These are phyloP conservation scores for Pythium phragmitis DNA, from an alignment of 352 stramenopile species.

Conservation along the genomic window DNA sequence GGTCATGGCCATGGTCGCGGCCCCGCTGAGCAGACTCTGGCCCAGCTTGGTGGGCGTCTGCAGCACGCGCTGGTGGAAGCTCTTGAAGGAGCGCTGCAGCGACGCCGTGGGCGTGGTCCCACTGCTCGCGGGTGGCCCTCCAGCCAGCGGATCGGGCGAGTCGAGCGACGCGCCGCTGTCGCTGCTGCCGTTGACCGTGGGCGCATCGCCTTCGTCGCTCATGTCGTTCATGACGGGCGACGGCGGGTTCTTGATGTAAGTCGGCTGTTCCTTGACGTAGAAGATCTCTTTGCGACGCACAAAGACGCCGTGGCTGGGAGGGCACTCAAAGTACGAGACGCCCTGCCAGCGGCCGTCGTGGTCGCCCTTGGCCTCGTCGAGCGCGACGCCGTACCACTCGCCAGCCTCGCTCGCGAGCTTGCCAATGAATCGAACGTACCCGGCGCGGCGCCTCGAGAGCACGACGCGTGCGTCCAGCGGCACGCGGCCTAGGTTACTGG, in stretches of 20 bases:
- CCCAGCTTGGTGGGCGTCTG: constrained; percentile 22
- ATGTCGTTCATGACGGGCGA: constrained; percentile 40
- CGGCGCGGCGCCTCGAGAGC: constrained; percentile 50
- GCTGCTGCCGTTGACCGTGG: constrained; percentile 5
- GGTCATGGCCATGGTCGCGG: constrained; percentile 6
- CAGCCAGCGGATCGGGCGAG: constrained; percentile 1
- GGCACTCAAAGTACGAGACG: constrained; percentile 55
- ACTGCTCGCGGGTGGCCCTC: background rate
- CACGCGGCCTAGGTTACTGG: constrained; percentile 35
- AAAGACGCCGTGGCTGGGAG: constrained; percentile 51
- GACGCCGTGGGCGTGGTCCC: constrained; percentile 16
- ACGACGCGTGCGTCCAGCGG: constrained; percentile 54
- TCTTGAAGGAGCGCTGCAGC: constrained; percentile 61
- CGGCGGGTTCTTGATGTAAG: constrained; percentile 36
- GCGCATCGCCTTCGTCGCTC: constrained; percentile 35
- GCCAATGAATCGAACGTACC: constrained; percentile 59
- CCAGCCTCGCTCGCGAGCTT: constrained; percentile 53
- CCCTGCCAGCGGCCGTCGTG: constrained; percentile 48
- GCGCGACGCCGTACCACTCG: constrained; percentile 67
- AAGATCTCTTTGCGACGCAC: constrained; percentile 69
- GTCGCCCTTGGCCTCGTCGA: constrained; percentile 65
- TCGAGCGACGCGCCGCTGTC: constrained; percentile 16
- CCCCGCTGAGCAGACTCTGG: constrained; percentile 10
- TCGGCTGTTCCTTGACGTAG: constrained; percentile 43
- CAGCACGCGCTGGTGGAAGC: constrained; percentile 37